phyloP scores from a whole-genome alignment of 257 asterid species.

The Petrea volubilis region DNA sequence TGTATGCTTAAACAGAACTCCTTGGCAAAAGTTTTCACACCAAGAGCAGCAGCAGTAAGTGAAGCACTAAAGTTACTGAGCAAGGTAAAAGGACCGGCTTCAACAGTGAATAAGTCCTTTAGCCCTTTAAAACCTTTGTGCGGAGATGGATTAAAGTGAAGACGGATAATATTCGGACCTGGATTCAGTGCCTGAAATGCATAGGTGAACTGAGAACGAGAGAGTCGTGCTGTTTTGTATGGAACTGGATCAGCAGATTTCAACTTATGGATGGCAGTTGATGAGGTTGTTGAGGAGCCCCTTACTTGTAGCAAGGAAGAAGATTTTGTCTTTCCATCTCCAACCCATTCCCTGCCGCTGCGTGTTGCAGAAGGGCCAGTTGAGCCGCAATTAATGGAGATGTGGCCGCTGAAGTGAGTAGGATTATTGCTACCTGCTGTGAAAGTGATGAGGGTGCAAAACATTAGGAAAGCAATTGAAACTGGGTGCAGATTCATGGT shows the following conservation, averaged over 20 bases:
- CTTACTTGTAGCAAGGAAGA: slow-evolving; percentile 24
- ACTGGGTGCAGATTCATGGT: neutral
- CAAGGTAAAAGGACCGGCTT: too few relatives aligned
- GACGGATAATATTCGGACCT: slow-evolving; percentile 37
- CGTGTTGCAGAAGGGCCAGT: slow-evolving; percentile 25
- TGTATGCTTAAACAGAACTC: too few relatives aligned
- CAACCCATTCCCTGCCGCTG: slow-evolving; percentile 47
- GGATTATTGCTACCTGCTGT: neutral
- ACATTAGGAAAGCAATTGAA: neutral
- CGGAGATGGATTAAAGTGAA: too few relatives aligned
- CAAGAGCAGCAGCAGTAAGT: too few relatives aligned
- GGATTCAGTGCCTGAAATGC: slow-evolving; percentile 22
- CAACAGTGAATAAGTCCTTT: too few relatives aligned
- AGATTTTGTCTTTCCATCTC: slow-evolving; percentile 28
- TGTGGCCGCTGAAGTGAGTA: slow-evolving; percentile 14
- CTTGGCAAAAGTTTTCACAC: too few relatives aligned
- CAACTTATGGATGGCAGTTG: neutral
- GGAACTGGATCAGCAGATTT: slow-evolving; percentile 26
- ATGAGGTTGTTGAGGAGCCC: slow-evolving; percentile 45
- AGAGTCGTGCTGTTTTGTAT: slow-evolving; percentile 28
- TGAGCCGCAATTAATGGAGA: slow-evolving; percentile 43
- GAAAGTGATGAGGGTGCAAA: neutral
- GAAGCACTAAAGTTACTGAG: too few relatives aligned
- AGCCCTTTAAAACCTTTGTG: too few relatives aligned
- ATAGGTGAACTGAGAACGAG: slow-evolving; percentile 22